Base-by-base conservation (phyloP, 208 protist species). In the Histomonas meleagridis region DNA sequence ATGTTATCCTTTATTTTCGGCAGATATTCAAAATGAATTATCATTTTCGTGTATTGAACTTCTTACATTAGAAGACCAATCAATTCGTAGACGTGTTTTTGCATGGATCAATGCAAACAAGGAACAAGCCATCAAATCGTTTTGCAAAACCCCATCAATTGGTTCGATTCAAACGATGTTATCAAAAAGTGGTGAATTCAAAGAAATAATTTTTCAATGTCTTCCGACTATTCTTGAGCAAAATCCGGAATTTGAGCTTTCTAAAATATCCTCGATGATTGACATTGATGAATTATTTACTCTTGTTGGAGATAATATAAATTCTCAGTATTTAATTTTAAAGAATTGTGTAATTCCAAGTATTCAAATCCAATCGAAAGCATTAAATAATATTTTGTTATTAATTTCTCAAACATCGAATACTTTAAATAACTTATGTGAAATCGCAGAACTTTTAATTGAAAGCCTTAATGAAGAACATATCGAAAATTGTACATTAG, bases 11-110 rank as follows among this genome's bases (percentile, higher is more conserved):
- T 55, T 86, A 53, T 38, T 86, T n/a, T 26, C 26, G n/a, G 26
- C 51, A 43, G 28, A 32, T 57, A 55, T 86, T 16, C 23, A 86
- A 86, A 38, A 26, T 55, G 76, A 55, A 12, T 21, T 86, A 18
- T 32, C 40, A 18, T 28, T 51, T 57, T 18, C 18, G 14, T 86
- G 76, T 35, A 26, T 86, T 10, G 12, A 51, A 18, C 28, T 86
- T 35, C 76, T 86, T 12, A 55, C 18, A 55, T n/a, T 46, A 38
- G 76, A 86, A 40, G 76, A 86, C 26, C 40, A 86, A 55, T 86
- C 76, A 38, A 86, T 86, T 16, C 43, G 76, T 26, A 51, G 76
- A 86, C 40, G 76, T 32, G 76, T 86, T 38, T 86, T 86, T 16
- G n/a, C 51, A 5, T 86, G 76, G 76, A 86, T 86, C 12, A 86